Conservation (phyloP, 2,329 filamentous ascomycete species). For the Colletotrichum ledebouriae region DNA sequence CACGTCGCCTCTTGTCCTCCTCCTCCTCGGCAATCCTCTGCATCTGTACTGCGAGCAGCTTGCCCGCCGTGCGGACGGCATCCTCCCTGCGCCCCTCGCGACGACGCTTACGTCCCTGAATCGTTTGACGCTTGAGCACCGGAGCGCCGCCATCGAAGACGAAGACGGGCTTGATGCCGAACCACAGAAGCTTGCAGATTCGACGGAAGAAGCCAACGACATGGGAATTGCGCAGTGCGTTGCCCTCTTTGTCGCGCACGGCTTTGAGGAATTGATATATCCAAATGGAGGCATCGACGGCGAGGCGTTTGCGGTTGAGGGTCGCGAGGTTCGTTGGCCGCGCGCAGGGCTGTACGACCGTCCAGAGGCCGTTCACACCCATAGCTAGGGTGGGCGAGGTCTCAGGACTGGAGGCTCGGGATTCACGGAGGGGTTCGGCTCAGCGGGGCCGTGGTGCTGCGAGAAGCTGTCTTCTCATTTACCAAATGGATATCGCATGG, state of each 20-base stretch:
- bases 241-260: slow-evolving; percentile 97
- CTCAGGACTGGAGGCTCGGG: slow-evolving; percentile 5
- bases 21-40: slow-evolving; percentile 91
- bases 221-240: slow-evolving; percentile 94
- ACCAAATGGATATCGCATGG: slow-evolving; percentile 27
- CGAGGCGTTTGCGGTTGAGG: slow-evolving; percentile 94
- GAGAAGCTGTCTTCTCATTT: slow-evolving; percentile 43
- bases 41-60: slow-evolving; percentile 93
- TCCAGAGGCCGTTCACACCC: slow-evolving; percentile 99
- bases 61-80: slow-evolving; percentile 91
- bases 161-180: slow-evolving; percentile 96
- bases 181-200: slow-evolving; percentile 97
- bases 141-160: slow-evolving; percentile 98
- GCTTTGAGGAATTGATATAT: slow-evolving; percentile 99
- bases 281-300: slow-evolving; percentile 98
- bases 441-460: slow-evolving; percentile 2
- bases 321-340: slow-evolving; percentile 96
- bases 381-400: slow-evolving; percentile 63
- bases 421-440: slow-evolving; percentile 34
- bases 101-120: slow-evolving; percentile 80
- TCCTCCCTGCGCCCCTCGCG: slow-evolving; percentile 93
- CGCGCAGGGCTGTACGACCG: slow-evolving; percentile 93
- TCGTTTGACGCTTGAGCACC: slow-evolving; percentile 89
- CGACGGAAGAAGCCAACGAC: slow-evolving; percentile 98
- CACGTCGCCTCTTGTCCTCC: slow-evolving; percentile 71